Base-by-base conservation (phyloP, 129 eudicot genomes). In the Gnaphalium uliginosum region DNA sequence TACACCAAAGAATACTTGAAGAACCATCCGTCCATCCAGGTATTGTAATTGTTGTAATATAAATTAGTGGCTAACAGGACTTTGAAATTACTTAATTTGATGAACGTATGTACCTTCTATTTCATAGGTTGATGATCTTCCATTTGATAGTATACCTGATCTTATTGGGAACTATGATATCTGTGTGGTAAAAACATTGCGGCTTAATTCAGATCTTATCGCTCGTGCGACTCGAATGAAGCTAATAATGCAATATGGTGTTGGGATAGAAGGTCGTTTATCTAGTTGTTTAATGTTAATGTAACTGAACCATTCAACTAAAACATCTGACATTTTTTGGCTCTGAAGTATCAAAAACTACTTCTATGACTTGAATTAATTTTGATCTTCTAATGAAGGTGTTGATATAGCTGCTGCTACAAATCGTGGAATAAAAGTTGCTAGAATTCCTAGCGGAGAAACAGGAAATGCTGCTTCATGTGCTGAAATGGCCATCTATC, bases 401-500 rank as follows among this genome's bases (percentile, higher is more conserved):
- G 85, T 93, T 81, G 97, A 93, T 77, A 64, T 93, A 57, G 29
- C 67, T 69, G 92, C 96, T 66, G 97, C 98, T 8, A 86, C 98
- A 68, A 46, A 69, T 51, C 86, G 73, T 76, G 97, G 93, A 74
- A 88, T 93, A 39, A 93, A 85, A 80, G 98, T 93, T 78, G 98
- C 97, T 66, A 83, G 91, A 78, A 93, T 93, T 73, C 96, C 98
- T 13, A 77, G 96, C 33, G 82, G 78, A 26, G 65, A 30, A 29
- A 90, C 98, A 41, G 98, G 98, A 79, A 93, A 93, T 87, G 98
- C 98, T 58, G 75, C 87, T 78, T 93, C 98, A 57, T 93, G 98
- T 87, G 98, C 98, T 59, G 98, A 93, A 81, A 93, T 93, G 98
- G 96, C 96, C 61, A 90, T 93, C 54, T 93, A 88, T 82, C 80